Percentiles rank a stretch among this genome's conserved stretches.
phyloP scores from a whole-genome alignment of 169 alveolate species.

The Eimeria praecox region DNA sequence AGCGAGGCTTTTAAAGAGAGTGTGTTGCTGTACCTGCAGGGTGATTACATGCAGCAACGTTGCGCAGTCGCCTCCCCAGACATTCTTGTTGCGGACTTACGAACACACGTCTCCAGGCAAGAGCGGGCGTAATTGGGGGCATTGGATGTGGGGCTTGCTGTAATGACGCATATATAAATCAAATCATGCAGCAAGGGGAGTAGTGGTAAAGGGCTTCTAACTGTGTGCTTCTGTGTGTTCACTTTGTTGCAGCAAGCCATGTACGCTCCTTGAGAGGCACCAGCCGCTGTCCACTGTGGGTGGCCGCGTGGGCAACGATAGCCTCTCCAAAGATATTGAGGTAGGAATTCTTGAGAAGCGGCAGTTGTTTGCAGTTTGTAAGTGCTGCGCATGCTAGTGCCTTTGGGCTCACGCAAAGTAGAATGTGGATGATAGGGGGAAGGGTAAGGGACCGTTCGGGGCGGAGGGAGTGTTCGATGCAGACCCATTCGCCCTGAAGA shows the following conservation, averaged over 20 bases:
- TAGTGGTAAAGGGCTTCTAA: background rate
- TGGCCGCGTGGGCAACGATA: constrained; percentile 72
- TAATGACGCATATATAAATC: too few relatives aligned
- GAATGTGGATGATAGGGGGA: background rate
- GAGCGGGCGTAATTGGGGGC: background rate
- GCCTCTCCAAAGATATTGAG: constrained; percentile 58
- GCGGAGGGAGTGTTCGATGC: background rate
- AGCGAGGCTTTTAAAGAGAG: background rate
- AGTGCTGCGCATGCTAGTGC: background rate
- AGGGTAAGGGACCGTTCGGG: background rate
- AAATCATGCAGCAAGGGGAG: background rate
- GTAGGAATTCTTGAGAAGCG: background rate
- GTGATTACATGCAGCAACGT: constrained; percentile 43
- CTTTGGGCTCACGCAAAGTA: background rate
- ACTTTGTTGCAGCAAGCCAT: constrained; percentile 32
- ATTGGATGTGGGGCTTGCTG: background rate
- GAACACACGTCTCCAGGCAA: constrained; percentile 63
- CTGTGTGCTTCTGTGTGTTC: background rate
- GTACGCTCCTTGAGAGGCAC: constrained; percentile 59
- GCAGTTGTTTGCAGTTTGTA: background rate
- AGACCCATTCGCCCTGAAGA: constrained; percentile 57
- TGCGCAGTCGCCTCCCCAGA: constrained; percentile 43
- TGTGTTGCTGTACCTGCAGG: constrained; percentile 2
- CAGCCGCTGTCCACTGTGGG: constrained; percentile 67
- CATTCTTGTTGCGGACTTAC: constrained; percentile 45